These are phyloP conservation scores for Saturnispora quitensis DNA, from an alignment of 805 yeast genomes.

Conservation along the genomic window DNA sequence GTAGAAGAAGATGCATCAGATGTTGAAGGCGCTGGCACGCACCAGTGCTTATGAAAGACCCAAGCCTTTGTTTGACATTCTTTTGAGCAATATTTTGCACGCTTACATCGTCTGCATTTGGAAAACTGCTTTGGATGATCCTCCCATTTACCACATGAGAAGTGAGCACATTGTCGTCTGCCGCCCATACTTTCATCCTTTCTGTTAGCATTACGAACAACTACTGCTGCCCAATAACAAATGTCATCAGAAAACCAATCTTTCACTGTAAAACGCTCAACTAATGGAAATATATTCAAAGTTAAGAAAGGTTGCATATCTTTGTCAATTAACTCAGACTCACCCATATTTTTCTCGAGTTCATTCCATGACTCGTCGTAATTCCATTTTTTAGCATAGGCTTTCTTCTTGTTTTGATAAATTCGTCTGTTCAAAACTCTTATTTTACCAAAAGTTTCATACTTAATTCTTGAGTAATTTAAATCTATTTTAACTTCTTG, in stretches of 20 bases:
- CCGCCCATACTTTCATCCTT: conserved; percentile 83
- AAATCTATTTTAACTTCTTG: conserved; percentile 23
- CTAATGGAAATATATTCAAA: conserved; percentile 77
- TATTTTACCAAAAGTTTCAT: conserved; percentile 21
- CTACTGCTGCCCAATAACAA: conserved; percentile 96
- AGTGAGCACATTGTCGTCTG: conserved; percentile 88
- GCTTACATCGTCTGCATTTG: conserved; percentile 86
- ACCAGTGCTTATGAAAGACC: conserved; percentile 93
- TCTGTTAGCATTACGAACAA: conserved; percentile 91
- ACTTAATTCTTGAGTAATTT: conserved; percentile 22
- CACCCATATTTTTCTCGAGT: conserved; percentile 22
- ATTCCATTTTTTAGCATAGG: conserved; percentile 33
- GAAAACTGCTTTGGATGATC: conserved; percentile 84
- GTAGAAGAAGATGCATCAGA: not conserved
- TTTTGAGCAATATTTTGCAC: conserved; percentile 90
- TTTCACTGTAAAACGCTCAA: conserved; percentile 76
- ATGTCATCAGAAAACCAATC: conserved; percentile 63
- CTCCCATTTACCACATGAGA: conserved; percentile 94
- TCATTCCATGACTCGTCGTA: conserved; percentile 32
- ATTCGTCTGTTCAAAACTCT: conserved; percentile 22
- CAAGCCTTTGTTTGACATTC: conserved; percentile 89
- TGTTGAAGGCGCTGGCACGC: conserved; percentile 34
- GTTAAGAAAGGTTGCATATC: conserved; percentile 35
- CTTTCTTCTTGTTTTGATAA: conserved; percentile 16
- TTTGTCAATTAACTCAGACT: conserved; percentile 19